Evolutionary conservation across 768 basidiomycete genomes (phyloP).

Genomic region (Candolleomyces eurysporus): DNA sequence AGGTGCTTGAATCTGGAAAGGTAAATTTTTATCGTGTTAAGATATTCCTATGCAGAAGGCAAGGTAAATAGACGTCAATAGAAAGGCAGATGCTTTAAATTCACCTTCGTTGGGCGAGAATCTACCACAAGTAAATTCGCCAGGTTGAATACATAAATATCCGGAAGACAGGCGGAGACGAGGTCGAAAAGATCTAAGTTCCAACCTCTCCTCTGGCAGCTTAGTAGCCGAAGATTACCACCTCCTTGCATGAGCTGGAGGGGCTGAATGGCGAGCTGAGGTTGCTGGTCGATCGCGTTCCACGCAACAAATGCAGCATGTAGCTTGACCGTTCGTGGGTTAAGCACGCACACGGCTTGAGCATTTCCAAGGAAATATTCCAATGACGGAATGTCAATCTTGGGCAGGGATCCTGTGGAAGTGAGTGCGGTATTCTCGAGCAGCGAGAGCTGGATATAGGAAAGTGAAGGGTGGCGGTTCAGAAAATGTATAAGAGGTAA

Average conservation of each 20-base stretch:
- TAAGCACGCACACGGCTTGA: slow-evolving; percentile 26
- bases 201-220: slow-evolving; percentile 37
- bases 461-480: slow-evolving; percentile 31
- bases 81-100: slow-evolving; percentile 1
- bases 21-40: slow-evolving; percentile 22
- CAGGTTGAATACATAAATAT: slow-evolving; percentile 31
- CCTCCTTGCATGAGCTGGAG: slow-evolving; percentile 29
- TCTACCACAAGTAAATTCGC: slow-evolving; percentile 36
- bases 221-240: slow-evolving; percentile 31
- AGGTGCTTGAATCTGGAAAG: slow-evolving; percentile 32
- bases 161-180: slow-evolving; percentile 31
- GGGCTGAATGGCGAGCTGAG: slow-evolving; percentile 27
- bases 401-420: slow-evolving; percentile 19
- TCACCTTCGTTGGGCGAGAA: slow-evolving; percentile 26
- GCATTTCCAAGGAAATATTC: slow-evolving; percentile 37
- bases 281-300: slow-evolving; percentile 27
- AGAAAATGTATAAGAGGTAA: slow-evolving; percentile 29
- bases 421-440: slow-evolving; percentile 21
- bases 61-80: neutral
- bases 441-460: slow-evolving; percentile 34
- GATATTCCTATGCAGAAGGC: slow-evolving; percentile 17
- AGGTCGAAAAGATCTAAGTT: slow-evolving; percentile 36
- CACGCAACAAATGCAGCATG: slow-evolving; percentile 37
- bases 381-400: slow-evolving; percentile 13
- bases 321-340: slow-evolving; percentile 21